Evolutionary conservation across 2,329 filamentous ascomycete species (phyloP).

Genomic region (Pseudogymnoascus sp.): DNA sequence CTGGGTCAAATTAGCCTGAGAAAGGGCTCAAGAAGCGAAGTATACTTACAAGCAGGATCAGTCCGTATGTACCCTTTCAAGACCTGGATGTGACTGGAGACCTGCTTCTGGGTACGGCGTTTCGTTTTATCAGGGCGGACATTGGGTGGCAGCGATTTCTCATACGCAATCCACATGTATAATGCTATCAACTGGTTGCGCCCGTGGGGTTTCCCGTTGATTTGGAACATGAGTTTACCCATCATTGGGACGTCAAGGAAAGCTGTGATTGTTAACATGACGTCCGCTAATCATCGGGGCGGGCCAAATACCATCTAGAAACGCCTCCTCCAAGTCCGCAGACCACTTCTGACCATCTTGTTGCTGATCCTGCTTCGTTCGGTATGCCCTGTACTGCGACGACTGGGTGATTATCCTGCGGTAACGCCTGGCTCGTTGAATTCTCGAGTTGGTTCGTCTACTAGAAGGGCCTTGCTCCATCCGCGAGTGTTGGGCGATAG

Average conservation of each 20-base stretch:
- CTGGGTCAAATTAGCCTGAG: background rate
- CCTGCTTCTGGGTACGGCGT: conserved; percentile 50
- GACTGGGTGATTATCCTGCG: conserved; percentile 52
- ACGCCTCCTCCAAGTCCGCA: conserved; percentile 57
- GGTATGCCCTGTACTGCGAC: conserved; percentile 58
- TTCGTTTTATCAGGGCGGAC: conserved; percentile 40
- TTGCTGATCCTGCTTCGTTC: conserved; percentile 53
- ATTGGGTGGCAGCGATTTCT: conserved; percentile 37
- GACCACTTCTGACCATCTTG: conserved; percentile 58
- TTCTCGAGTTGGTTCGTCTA: conserved; percentile 28
- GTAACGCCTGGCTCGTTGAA: conserved; percentile 26
- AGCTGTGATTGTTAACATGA: conserved; percentile 37
- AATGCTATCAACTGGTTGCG: conserved; percentile 66
- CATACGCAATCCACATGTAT: conserved; percentile 53
- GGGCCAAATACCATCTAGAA: conserved; percentile 54
- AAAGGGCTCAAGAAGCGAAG: background rate
- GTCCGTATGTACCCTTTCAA: conserved; percentile 60
- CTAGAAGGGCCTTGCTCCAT: background rate
- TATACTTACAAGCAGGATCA: conserved; percentile 54
- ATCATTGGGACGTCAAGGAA: conserved; percentile 60
- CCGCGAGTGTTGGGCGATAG: background rate
- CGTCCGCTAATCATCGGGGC: background rate
- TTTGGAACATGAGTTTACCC: conserved; percentile 60
- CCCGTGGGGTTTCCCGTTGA: conserved; percentile 56
- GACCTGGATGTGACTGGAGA: conserved; percentile 66